phyloP scores from a whole-genome alignment of 1,139 yeast species.

The Casaregolazyma lundiana region DNA sequence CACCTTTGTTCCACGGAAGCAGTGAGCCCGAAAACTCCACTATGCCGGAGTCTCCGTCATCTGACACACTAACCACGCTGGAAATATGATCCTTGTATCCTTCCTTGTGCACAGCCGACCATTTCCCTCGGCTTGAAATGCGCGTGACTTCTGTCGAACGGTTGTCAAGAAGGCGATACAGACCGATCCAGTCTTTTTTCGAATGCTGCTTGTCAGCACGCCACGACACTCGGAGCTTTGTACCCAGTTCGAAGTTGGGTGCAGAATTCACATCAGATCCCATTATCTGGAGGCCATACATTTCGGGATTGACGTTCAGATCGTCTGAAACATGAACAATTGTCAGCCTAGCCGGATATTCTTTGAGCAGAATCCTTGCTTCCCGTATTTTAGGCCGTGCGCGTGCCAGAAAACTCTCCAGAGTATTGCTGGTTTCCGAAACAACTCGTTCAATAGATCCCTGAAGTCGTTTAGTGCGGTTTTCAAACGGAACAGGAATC shows the following conservation, averaged over 20 bases:
- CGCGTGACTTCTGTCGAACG: conserved; percentile 56
- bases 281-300: conserved; percentile 25
- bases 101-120: conserved; percentile 51
- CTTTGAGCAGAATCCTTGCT: conserved; percentile 31
- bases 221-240: conserved; percentile 56
- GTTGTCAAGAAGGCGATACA: conserved; percentile 63
- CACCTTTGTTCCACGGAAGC: conserved; percentile 65
- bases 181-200: conserved; percentile 70
- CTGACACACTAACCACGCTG: conserved; percentile 19
- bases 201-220: conserved; percentile 45
- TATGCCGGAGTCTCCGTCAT: conserved; percentile 42
- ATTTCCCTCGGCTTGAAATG: conserved; percentile 63
- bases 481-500: conserved; percentile 29
- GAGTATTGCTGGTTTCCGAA: conserved; percentile 32
- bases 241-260: conserved; percentile 33
- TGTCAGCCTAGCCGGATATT: conserved; percentile 36
- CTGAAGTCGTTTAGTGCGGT: conserved; percentile 29
- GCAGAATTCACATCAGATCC: not conserved
- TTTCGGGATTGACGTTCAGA: conserved; percentile 24
- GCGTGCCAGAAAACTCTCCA: conserved; percentile 32
- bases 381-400: conserved; percentile 31
- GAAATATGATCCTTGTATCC: conserved; percentile 30
- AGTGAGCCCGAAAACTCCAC: conserved; percentile 48
- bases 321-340: conserved; percentile 33
- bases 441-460: conserved; percentile 38